Percentiles rank a stretch among this genome's conserved stretches.
Conservation (phyloP, 352 stramenopile genomes). For the Phytophthora cryptogea region DNA sequence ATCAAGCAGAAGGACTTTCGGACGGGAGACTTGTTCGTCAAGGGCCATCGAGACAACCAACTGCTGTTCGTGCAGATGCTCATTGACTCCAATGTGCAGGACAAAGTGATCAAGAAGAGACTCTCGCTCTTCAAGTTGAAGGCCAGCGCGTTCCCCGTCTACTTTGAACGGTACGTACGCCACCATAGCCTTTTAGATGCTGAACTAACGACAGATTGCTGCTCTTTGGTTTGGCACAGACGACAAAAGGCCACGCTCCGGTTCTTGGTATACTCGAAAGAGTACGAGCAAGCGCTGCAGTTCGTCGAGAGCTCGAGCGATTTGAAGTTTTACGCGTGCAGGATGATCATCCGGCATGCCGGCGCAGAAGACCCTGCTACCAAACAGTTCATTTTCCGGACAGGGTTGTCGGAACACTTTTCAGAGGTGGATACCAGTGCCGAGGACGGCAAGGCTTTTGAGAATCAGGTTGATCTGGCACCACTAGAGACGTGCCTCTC, state of each 20-base stretch:
- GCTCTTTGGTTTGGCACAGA: slow-evolving; percentile 14
- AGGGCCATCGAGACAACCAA: slow-evolving; percentile 40
- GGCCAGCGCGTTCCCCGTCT: slow-evolving; percentile 59
- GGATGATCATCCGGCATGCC: slow-evolving; percentile 54
- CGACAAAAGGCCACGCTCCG: slow-evolving; percentile 52
- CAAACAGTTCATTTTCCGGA: slow-evolving; percentile 58
- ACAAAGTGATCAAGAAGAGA: slow-evolving; percentile 80
- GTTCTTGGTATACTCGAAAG: slow-evolving; percentile 64
- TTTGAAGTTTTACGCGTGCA: slow-evolving; percentile 56
- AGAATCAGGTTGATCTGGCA: slow-evolving; percentile 48
- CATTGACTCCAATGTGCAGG: slow-evolving; percentile 42
- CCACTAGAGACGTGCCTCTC: slow-evolving; percentile 52
- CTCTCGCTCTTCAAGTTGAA: slow-evolving; percentile 62
- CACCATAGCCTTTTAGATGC: not conserved
- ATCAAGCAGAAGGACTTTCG: slow-evolving; percentile 61
- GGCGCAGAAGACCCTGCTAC: slow-evolving; percentile 46
- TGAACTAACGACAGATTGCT: slow-evolving; percentile 3
- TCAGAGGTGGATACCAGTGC: slow-evolving; percentile 46
- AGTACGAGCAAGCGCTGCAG: slow-evolving; percentile 60
- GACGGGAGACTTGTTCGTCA: slow-evolving; percentile 62
- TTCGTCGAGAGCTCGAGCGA: slow-evolving; percentile 34
- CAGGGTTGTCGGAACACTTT: slow-evolving; percentile 47
- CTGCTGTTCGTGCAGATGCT: slow-evolving; percentile 55
- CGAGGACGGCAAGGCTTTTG: slow-evolving; percentile 28
- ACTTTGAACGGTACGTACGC: slow-evolving; percentile 49